A percentile compares a stretch with the other conserved stretches of the same genome.
Conservation (phyloP, 2,329 filamentous ascomycete genomes). For the Colletotrichum agaves region DNA sequence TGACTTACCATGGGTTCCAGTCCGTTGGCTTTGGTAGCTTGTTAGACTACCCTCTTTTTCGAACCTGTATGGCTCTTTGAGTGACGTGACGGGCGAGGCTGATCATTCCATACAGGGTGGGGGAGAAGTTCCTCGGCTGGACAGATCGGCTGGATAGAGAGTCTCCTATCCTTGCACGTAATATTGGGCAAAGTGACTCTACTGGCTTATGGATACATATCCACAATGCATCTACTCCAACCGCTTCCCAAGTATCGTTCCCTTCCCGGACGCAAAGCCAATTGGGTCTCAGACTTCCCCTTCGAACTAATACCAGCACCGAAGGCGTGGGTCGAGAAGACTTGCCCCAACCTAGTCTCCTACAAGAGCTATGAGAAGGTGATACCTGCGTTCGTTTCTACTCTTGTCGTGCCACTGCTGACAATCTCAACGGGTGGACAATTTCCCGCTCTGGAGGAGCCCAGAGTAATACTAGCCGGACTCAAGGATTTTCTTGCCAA, state of each 20-base stretch:
- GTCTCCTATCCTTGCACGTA: conserved; percentile 49
- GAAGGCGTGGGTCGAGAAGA: neutral
- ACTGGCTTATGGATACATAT: conserved; percentile 64
- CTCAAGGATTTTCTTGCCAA: neutral
- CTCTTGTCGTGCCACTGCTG: neutral
- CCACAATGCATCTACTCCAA: conserved; percentile 62
- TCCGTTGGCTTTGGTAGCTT: neutral
- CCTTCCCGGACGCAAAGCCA: neutral
- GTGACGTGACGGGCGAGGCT: neutral
- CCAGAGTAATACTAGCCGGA: neutral
- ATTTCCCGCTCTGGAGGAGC: neutral
- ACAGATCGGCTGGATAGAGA: conserved; percentile 58
- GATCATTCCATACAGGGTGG: conserved; percentile 50
- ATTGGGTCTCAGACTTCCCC: neutral
- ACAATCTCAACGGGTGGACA: neutral
- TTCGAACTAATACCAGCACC: neutral
- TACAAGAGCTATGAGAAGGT: conserved; percentile 5
- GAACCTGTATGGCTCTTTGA: too few relatives aligned
- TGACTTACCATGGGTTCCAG: neutral
- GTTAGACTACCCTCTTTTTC: neutral
- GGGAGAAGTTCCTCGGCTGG: conserved; percentile 67
- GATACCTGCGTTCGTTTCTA: too few relatives aligned
- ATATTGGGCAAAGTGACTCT: conserved; percentile 62
- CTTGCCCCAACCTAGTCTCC: neutral
- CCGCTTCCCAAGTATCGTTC: conserved; percentile 39